Conservation (phyloP, 257 asterid species). For the Nicotiana paniculata region DNA sequence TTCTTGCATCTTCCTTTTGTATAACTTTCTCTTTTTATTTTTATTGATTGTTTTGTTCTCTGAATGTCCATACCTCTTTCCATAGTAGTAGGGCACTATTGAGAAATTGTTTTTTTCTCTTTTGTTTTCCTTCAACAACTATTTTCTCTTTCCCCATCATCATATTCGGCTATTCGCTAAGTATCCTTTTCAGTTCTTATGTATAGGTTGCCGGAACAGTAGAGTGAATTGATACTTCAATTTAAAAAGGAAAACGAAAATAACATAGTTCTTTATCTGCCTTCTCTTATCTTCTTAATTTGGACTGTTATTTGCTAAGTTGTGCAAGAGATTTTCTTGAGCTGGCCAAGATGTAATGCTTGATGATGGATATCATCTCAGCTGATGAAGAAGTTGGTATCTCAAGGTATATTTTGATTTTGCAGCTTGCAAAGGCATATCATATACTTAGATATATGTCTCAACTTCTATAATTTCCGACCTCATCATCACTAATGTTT, state of each 20-base stretch:
- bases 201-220: not conserved
- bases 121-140: not conserved
- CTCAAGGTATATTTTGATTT: not conserved
- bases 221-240: not conserved
- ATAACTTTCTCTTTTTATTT: not conserved
- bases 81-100: not conserved
- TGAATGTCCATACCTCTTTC: not conserved
- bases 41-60: not conserved
- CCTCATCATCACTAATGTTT: not conserved
- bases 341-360: not conserved
- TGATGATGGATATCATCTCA: not conserved
- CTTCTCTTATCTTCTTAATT: not conserved
- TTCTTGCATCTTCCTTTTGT: not conserved
- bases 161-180: not conserved
- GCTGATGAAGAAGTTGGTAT: not conserved
- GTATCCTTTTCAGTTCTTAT: not conserved
- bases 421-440: not conserved
- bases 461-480: not conserved
- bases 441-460: not conserved
- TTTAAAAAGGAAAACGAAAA: not conserved
- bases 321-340: not conserved
- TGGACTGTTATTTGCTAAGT: not conserved
- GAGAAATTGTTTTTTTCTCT: not conserved
- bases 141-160: not conserved
- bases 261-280: not conserved